Percentiles rank a stretch among this genome's conserved stretches.
Evolutionary conservation across 1,284 basidiomycete species (phyloP).

Genomic region (Athelia psychrophila): DNA sequence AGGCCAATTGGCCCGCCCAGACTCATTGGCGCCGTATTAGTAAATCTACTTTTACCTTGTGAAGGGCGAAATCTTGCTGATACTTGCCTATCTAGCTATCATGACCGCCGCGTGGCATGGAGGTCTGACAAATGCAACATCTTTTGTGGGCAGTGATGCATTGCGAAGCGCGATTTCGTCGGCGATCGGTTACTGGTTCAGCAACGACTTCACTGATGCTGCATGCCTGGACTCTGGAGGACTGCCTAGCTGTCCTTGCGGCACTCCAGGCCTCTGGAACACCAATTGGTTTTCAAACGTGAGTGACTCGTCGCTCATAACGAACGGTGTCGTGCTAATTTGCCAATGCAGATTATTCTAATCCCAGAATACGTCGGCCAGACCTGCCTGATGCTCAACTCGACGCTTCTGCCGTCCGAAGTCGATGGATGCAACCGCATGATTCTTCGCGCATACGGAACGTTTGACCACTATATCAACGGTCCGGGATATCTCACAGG

Average conservation of each 20-base stretch:
- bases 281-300: constrained; percentile 72
- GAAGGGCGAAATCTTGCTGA: not conserved
- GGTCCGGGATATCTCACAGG: constrained; percentile 52
- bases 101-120: constrained; percentile 60
- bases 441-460: constrained; percentile 47
- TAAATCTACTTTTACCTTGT: constrained; percentile 22
- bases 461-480: constrained; percentile 38
- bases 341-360: constrained; percentile 45
- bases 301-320: not conserved
- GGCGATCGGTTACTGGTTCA: constrained; percentile 67
- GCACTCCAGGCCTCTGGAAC: constrained; percentile 59
- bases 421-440: constrained; percentile 47
- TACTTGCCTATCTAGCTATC: constrained; percentile 28
- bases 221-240: constrained; percentile 56
- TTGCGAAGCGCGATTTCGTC: constrained; percentile 39
- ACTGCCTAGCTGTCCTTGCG: constrained; percentile 45
- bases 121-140: constrained; percentile 33
- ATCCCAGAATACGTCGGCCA: constrained; percentile 54
- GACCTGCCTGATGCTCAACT: constrained; percentile 53
- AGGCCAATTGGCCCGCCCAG: constrained; percentile 68
- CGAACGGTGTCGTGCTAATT: not conserved
- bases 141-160: constrained; percentile 36
- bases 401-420: constrained; percentile 40
- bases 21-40: constrained; percentile 60
- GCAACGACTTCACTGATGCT: constrained; percentile 49